Evolutionary conservation across 331 rosid genomes (phyloP).

Genomic region (Quercus lobata): DNA sequence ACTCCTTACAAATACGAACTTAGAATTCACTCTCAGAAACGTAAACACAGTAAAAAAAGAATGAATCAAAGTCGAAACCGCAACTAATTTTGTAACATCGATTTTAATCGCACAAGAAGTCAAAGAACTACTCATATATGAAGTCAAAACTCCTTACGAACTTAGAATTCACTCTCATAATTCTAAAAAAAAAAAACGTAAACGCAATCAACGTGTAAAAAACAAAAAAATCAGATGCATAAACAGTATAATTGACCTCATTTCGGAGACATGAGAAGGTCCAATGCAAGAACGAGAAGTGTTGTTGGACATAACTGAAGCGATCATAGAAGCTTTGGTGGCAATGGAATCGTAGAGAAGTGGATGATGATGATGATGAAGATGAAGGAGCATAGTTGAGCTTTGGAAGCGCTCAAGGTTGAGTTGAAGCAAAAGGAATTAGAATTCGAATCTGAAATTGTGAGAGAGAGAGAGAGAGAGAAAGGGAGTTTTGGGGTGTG

Average conservation of each 20-base stretch:
- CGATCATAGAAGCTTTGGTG: slow-evolving; percentile 29
- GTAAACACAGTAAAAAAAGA: background rate
- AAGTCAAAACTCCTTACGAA: too few species aligned
- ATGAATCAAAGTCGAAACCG: background rate
- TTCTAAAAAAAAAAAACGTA: too few species aligned
- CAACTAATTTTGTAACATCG: background rate
- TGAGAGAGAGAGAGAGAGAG: background rate
- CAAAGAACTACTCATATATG: too few species aligned
- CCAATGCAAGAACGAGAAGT: slow-evolving; percentile 22
- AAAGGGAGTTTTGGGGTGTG: background rate
- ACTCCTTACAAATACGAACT: too few species aligned
- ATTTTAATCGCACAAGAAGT: too few species aligned
- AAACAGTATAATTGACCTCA: slow-evolving; percentile 33
- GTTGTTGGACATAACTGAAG: slow-evolving; percentile 23
- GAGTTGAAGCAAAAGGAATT: background rate
- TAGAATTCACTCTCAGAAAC: too few species aligned
- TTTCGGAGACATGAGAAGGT: slow-evolving; percentile 23
- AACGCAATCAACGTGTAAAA: too few species aligned
- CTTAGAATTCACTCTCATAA: too few species aligned
- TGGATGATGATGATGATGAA: slow-evolving; percentile 33
- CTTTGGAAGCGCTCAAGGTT: background rate
- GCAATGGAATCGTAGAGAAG: slow-evolving; percentile 40
- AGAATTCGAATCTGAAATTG: background rate
- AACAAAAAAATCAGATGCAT: too few species aligned
- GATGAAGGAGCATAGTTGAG: slow-evolving; percentile 42